A percentile compares a stretch with the other conserved stretches of the same genome.
Evolutionary conservation across 2,329 filamentous ascomycete genomes (phyloP).

Genomic region (Fusarium sp.): DNA sequence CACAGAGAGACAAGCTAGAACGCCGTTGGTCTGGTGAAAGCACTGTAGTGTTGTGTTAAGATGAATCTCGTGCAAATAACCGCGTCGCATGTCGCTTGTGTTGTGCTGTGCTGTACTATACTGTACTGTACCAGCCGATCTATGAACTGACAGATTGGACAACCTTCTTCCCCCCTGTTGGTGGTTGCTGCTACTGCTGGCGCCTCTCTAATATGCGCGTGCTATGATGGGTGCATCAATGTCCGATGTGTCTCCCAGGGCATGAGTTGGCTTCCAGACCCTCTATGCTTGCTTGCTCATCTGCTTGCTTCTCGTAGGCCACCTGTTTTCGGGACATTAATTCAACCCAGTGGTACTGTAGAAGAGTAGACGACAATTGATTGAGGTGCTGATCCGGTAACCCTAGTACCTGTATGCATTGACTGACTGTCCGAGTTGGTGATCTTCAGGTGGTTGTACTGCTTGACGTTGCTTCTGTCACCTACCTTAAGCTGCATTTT

Average conservation of each 20-base stretch:
- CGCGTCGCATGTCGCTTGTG: constrained; percentile 25
- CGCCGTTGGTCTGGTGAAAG: constrained; percentile 13
- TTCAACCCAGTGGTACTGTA: constrained; percentile 13
- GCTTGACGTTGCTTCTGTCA: constrained; percentile 16
- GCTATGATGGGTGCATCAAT: constrained; percentile 25
- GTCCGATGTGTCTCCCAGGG: constrained; percentile 20
- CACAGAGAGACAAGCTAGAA: neutral
- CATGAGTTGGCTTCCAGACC: neutral
- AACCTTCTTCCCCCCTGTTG: constrained; percentile 12
- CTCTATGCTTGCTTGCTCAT: constrained; percentile 12
- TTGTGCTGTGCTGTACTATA: neutral
- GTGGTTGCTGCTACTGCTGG: constrained; percentile 16
- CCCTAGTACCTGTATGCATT: constrained; percentile 22
- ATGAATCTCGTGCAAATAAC: constrained; percentile 29
- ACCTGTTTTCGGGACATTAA: constrained; percentile 23
- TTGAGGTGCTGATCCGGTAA: constrained; percentile 40
- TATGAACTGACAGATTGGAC: constrained; percentile 35
- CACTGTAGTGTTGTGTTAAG: constrained; percentile 7
- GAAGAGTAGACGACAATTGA: constrained; percentile 23
- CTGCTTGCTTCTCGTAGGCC: constrained; percentile 20
- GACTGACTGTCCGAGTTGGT: constrained; percentile 17
- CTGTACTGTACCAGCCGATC: constrained; percentile 28
- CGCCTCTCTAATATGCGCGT: constrained; percentile 17
- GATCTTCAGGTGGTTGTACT: constrained; percentile 34
- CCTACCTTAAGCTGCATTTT: constrained; percentile 2